Percentiles rank a stretch among this genome's conserved stretches.
Evolutionary conservation across 371 early-diverging fungal species (phyloP).

Genomic region (Apophysomyces sp.): DNA sequence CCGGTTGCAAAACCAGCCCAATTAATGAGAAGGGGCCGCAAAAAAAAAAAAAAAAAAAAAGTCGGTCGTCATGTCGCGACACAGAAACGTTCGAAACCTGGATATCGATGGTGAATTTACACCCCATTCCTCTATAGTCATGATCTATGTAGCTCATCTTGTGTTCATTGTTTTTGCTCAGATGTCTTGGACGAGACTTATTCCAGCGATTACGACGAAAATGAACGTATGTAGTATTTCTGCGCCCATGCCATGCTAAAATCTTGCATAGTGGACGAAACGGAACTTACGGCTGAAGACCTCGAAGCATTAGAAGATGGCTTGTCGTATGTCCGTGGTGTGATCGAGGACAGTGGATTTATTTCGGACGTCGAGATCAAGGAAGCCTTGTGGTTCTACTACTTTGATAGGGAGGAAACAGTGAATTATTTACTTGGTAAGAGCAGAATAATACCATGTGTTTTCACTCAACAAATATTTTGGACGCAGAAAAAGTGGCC

Average conservation of each 20-base stretch:
- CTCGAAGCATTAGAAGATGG: conserved; percentile 52
- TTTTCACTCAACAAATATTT: background rate
- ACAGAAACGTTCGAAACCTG: conserved; percentile 70
- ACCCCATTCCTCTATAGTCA: background rate
- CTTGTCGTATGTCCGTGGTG: conserved; percentile 42
- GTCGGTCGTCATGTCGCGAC: conserved; percentile 84
- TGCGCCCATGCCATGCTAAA: background rate
- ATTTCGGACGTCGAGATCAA: conserved; percentile 58
- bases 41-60: too few species aligned
- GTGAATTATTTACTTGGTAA: conserved; percentile 62
- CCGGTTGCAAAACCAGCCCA: too few species aligned
- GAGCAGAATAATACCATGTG: background rate
- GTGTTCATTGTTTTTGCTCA: conserved; percentile 16
- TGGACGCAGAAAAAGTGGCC: conserved; percentile 35
- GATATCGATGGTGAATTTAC: conserved; percentile 62
- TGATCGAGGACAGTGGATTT: conserved; percentile 53
- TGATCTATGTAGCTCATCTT: background rate
- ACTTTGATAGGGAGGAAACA: conserved; percentile 58
- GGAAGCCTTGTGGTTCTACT: conserved; percentile 67
- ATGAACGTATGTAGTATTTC: conserved; percentile 19
- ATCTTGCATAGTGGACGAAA: conserved; percentile 28
- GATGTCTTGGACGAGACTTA: conserved; percentile 66
- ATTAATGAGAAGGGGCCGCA: too few species aligned
- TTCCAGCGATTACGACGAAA: conserved; percentile 56
- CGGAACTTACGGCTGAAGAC: conserved; percentile 45